Percentiles rank a stretch among this genome's conserved stretches.
These are phyloP conservation scores for Exophiala oligosperma DNA, from an alignment of 2,329 filamentous ascomycete genomes.

Conservation along the genomic window DNA sequence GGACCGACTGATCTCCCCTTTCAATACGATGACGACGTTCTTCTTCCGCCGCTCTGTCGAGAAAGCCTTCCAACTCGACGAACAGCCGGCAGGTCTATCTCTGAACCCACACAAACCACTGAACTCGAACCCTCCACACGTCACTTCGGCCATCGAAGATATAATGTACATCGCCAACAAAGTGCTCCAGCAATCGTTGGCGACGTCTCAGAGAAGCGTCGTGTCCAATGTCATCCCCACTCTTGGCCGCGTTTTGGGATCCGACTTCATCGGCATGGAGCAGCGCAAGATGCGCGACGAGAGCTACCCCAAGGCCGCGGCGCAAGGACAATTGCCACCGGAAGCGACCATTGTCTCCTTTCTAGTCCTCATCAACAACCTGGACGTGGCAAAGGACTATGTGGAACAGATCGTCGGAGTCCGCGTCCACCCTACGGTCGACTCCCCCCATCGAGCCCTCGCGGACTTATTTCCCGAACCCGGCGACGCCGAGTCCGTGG, in stretches of 20 bases:
- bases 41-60: slow-evolving; percentile 96
- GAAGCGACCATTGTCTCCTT: slow-evolving; percentile 88
- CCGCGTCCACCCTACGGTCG: slow-evolving; percentile 54
- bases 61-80: slow-evolving; percentile 95
- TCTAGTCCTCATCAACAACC: slow-evolving; percentile 90
- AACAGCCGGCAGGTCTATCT: slow-evolving; percentile 76
- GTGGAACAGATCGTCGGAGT: slow-evolving; percentile 78
- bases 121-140: slow-evolving; percentile 78
- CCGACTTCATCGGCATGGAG: slow-evolving; percentile 94
- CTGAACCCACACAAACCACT: slow-evolving; percentile 72
- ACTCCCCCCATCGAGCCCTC: slow-evolving; percentile 40
- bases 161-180: slow-evolving; percentile 99
- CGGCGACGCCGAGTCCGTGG: slow-evolving; percentile 70
- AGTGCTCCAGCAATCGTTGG: slow-evolving; percentile 80
- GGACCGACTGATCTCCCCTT: slow-evolving; percentile 72
- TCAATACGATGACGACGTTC: slow-evolving; percentile 91
- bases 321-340: slow-evolving; percentile 79
- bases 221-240: slow-evolving; percentile 76
- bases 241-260: slow-evolving; percentile 75
- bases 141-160: slow-evolving; percentile 94
- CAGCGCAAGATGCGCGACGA: slow-evolving; percentile 98
- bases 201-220: slow-evolving; percentile 79
- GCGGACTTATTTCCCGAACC: slow-evolving; percentile 69
- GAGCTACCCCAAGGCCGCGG: slow-evolving; percentile 76
- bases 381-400: slow-evolving; percentile 91